Evolutionary conservation across 2,329 filamentous ascomycete species (phyloP).

Genomic region (Xylaria sp.): DNA sequence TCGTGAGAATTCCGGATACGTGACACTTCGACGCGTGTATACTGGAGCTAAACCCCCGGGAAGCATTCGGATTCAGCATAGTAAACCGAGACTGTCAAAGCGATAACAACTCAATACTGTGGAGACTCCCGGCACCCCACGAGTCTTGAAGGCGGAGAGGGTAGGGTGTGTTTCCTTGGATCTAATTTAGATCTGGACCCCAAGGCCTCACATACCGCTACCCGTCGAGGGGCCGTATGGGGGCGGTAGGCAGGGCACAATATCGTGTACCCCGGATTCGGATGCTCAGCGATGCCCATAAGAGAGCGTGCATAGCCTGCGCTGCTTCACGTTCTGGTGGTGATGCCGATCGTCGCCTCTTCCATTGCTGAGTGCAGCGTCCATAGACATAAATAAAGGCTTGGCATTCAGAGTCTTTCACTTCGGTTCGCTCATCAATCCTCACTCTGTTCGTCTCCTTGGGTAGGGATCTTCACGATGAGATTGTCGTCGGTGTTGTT

Average conservation of each 20-base stretch:
- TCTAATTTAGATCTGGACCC: conserved; percentile 2
- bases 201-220: background rate
- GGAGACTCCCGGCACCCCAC: conserved; percentile 12
- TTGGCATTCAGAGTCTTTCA: background rate
- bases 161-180: background rate
- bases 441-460: conserved; percentile 1
- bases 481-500: conserved; percentile 29
- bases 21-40: conserved; percentile 5
- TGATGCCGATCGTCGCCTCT: background rate
- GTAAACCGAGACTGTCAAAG: background rate
- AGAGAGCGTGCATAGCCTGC: background rate
- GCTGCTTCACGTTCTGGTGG: background rate
- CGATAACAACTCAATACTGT: conserved; percentile 3
- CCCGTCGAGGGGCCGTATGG: conserved; percentile 9
- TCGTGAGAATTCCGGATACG: background rate
- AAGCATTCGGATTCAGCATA: background rate
- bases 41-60: conserved; percentile 3
- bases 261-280: background rate
- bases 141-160: conserved; percentile 6
- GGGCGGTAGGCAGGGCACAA: background rate
- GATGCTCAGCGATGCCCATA: background rate
- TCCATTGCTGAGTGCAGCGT: background rate
- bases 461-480: conserved; percentile 31
- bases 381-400: background rate
- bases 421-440: background rate